Conservation (phyloP, 2,329 filamentous ascomycete species). For the Fusarium sarcochroum region DNA sequence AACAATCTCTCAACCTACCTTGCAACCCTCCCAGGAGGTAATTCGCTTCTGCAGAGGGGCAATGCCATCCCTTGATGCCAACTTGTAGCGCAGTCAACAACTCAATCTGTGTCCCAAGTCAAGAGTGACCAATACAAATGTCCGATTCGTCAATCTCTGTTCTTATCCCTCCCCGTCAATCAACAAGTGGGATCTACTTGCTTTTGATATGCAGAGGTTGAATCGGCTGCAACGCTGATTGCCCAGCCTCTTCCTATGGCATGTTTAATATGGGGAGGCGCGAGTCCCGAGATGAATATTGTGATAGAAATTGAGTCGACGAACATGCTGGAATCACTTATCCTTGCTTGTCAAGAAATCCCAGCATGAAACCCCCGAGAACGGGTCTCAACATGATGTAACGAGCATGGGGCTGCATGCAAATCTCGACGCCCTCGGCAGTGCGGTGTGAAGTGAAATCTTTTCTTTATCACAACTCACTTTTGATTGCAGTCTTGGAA, state of each 20-base stretch:
- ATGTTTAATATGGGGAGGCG: constrained; percentile 40
- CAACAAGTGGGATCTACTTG: background rate
- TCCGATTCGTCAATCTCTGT: background rate
- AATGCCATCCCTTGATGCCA: constrained; percentile 23
- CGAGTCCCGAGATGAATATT: constrained; percentile 25
- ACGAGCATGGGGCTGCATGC: constrained; percentile 12
- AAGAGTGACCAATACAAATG: background rate
- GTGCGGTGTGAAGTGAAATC: background rate
- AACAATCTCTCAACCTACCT: constrained; percentile 18
- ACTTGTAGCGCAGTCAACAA: constrained; percentile 1
- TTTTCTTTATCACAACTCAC: constrained; percentile 11
- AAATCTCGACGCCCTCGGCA: constrained; percentile 4
- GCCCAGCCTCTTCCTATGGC: constrained; percentile 17
- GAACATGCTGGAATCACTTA: constrained; percentile 17
- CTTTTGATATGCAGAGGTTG: constrained; percentile 1
- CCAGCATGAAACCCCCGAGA: constrained; percentile 15
- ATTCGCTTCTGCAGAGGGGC: constrained; percentile 16
- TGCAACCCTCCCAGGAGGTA: constrained; percentile 8
- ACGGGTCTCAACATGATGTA: constrained; percentile 9
- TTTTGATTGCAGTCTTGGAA: constrained; percentile 10
- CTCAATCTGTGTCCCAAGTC: background rate
- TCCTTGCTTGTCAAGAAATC: constrained; percentile 20
- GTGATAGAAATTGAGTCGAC: constrained; percentile 4
- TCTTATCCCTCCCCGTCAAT: background rate
- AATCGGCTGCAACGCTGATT: constrained; percentile 1